Base-by-base conservation (phyloP, 257 asterid species). In the Apocynum venetum region DNA sequence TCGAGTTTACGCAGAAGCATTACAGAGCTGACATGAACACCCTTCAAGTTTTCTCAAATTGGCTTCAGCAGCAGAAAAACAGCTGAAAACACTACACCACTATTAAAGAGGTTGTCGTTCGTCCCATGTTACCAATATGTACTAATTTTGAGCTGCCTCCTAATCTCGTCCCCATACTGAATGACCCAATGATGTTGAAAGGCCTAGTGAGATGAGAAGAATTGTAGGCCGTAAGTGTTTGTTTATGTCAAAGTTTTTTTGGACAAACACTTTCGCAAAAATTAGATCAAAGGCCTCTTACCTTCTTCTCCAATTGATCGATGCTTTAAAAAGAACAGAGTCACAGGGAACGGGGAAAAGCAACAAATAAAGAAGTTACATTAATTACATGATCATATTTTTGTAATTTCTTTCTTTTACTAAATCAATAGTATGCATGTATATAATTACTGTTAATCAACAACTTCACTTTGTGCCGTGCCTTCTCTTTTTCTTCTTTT, bases 11-110 rank as follows among this genome's bases (percentile, higher is more conserved):
- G 2, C 98, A 92, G 84, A 92, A 89, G 79, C 98, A 94, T 77
- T 94, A 94, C 80, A 83, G 98, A 64, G 97, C 98, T 43, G 98
- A 94, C 81, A 90, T 89, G 94, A 91, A 94, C 77, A 94, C 98
- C 0, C 96, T 94, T n/a, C 82, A 79, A 4, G 73, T 76, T 20
- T 94, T 94, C 89, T 83, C 96, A 15, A 81, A 78, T 2, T 94
- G 98, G 97, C 55, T 92, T 76, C 72, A 82, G 68, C 87, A 77
- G 43, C 87, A 77, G 43, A 71, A 70, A 63, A 84, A 78, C 82
- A 85, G 43, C 74, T 78, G 75, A 73, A 55, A 2, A 44, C 19
- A 8, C 13, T 20, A 13, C 3, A 55, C 6, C 3, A 15, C 1
- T 25, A 25, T 25, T 25, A 25, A 25, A 25, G 31, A 25, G 31